Evolutionary conservation across 345 rosid species (phyloP).

Genomic region (Arabis alpina): DNA sequence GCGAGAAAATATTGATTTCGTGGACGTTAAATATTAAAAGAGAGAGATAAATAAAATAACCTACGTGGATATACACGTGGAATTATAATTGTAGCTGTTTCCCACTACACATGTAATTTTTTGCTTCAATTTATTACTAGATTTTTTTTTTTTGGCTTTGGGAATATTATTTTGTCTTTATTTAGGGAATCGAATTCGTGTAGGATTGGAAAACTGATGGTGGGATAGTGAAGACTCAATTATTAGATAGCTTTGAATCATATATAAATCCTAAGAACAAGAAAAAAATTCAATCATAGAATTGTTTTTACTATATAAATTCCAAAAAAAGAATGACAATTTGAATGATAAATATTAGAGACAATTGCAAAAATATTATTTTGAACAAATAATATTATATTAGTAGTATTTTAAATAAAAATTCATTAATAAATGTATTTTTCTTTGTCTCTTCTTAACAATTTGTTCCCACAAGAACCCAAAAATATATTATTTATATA

Average conservation of each 20-base stretch:
- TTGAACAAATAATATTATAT: too few relatives aligned
- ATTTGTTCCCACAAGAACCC: background rate
- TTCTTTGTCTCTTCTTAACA: background rate
- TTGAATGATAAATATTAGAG: too few relatives aligned
- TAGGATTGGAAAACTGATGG: conserved; percentile 38
- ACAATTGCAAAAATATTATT: too few relatives aligned
- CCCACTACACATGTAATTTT: conserved; percentile 26
- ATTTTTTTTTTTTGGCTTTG: conserved; percentile 14
- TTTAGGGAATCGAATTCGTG: conserved; percentile 39
- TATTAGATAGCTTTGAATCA: background rate
- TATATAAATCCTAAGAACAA: background rate
- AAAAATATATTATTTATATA: background rate
- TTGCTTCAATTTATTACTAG: background rate
- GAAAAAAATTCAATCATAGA: conserved; percentile 23
- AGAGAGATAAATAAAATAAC: background rate
- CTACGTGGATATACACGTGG: conserved; percentile 38
- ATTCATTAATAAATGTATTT: too few relatives aligned
- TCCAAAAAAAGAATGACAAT: background rate
- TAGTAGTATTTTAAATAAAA: too few relatives aligned
- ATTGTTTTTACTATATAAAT: background rate
- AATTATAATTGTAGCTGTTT: conserved; percentile 37
- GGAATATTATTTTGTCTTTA: conserved; percentile 38
- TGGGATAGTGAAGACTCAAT: conserved; percentile 35
- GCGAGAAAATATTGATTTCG: conserved; percentile 9
- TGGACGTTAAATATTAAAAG: conserved; percentile 13